These are phyloP conservation scores for Alnus glutinosa DNA, from an alignment of 306 rosid genomes.

Conservation along the genomic window DNA sequence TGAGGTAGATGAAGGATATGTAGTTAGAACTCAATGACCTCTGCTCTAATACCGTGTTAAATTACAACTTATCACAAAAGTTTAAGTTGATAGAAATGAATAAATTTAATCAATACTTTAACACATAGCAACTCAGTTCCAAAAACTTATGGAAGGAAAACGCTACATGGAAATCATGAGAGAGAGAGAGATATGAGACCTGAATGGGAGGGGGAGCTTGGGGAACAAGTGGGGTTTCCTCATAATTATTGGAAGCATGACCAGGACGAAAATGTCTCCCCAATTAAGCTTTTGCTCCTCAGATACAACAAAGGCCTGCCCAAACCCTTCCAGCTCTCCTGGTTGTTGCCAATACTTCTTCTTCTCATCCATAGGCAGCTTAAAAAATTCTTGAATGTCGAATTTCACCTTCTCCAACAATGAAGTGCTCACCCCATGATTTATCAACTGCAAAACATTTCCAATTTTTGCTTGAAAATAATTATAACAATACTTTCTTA, in stretches of 20 bases:
- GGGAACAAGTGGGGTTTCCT: constrained; percentile 54
- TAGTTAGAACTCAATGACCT: too few relatives aligned
- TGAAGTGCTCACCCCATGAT: constrained; percentile 38
- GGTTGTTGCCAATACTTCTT: constrained; percentile 32
- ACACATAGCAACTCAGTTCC: too few relatives aligned
- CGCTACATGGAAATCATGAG: too few relatives aligned
- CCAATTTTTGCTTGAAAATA: neutral
- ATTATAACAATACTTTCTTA: neutral
- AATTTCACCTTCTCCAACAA: constrained; percentile 43
- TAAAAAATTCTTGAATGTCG: constrained; percentile 30
- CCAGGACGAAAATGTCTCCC: neutral
- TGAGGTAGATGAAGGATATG: too few relatives aligned
- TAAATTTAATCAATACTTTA: too few relatives aligned
- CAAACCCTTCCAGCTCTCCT: constrained; percentile 46
- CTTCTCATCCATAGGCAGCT: constrained; percentile 45
- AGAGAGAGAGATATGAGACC: constrained; percentile 12
- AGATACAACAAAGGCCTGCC: constrained; percentile 45
- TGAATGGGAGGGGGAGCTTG: constrained; percentile 38
- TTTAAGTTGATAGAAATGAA: too few relatives aligned
- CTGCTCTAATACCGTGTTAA: too few relatives aligned
- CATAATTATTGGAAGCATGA: constrained; percentile 18
- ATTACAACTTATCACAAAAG: too few relatives aligned
- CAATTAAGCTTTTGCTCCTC: constrained; percentile 33
- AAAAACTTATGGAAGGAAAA: too few relatives aligned
- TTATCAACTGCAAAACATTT: constrained; percentile 14